A percentile compares a stretch with the other conserved stretches of the same genome.
phyloP scores from a whole-genome alignment of 2,329 filamentous ascomycete genomes.

The Daldinia eschscholtzii region DNA sequence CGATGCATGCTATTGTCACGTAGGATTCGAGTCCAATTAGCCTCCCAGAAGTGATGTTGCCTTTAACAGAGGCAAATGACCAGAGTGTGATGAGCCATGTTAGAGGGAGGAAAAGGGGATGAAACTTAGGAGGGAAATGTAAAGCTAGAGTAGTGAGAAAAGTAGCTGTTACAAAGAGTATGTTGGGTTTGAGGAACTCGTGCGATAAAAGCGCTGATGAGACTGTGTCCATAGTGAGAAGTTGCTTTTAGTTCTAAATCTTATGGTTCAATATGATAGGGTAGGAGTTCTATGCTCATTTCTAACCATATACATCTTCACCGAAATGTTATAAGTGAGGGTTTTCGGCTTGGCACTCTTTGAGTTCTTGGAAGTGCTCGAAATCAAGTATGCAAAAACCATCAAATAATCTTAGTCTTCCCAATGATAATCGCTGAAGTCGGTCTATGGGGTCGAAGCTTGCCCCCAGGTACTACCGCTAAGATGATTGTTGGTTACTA shows the following conservation, averaged over 20 bases:
- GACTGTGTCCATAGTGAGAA: neutral
- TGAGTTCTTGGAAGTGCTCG: neutral
- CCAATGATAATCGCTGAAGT: no score
- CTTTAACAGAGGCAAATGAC: constrained; percentile 16
- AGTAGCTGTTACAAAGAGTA: constrained; percentile 13
- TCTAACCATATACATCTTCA: neutral
- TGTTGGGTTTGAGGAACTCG: constrained; percentile 19
- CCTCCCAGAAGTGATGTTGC: neutral
- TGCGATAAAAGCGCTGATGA: constrained; percentile 4
- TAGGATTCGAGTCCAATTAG: constrained; percentile 19
- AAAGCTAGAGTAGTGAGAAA: constrained; percentile 16
- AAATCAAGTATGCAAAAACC: no score
- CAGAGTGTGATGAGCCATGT: constrained; percentile 13
- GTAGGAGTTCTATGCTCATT: neutral
- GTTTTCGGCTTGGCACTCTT: neutral
- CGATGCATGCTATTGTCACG: constrained; percentile 20
- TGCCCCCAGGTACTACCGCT: neutral
- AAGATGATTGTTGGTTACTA: neutral
- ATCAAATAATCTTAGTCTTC: no score
- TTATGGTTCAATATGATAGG: neutral
- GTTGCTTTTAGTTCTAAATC: neutral
- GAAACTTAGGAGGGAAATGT: constrained; percentile 11
- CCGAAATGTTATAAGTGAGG: neutral
- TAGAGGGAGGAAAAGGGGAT: constrained; percentile 20
- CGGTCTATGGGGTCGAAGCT: no score